A percentile compares a stretch with the other conserved stretches of the same genome.
These are phyloP conservation scores for Myxozyma vanderwaltii DNA, from an alignment of 805 yeast species.

Conservation along the genomic window DNA sequence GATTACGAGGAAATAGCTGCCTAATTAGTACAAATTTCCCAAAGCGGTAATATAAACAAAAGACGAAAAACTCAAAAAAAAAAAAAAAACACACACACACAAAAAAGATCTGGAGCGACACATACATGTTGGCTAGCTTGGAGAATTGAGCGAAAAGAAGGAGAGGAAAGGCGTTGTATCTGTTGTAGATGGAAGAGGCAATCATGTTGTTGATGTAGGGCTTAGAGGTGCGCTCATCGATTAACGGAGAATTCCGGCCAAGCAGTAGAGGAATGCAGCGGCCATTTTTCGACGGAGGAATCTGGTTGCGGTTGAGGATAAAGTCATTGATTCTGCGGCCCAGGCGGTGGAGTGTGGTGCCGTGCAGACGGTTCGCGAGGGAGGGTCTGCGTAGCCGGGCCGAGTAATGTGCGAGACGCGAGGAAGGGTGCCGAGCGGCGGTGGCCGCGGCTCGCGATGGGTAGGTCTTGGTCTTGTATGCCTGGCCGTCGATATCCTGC, in stretches of 20 bases:
- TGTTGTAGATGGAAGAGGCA: conserved; percentile 83
- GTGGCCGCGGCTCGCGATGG: too few relatives aligned
- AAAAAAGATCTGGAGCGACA: too few relatives aligned
- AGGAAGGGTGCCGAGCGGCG: conserved; percentile 18
- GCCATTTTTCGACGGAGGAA: conserved; percentile 65
- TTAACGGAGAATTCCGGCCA: conserved; percentile 40
- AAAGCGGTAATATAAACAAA: neutral
- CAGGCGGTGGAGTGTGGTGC: conserved; percentile 4
- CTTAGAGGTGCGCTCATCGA: conserved; percentile 69
- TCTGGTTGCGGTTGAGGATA: conserved; percentile 36
- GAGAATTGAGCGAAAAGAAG: conserved; percentile 90
- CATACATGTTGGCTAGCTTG: conserved; percentile 75
- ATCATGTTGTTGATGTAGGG: conserved; percentile 70
- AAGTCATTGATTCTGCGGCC: conserved; percentile 34
- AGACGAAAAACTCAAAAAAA: neutral
- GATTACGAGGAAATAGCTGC: conserved; percentile 73
- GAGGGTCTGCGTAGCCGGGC: conserved; percentile 14
- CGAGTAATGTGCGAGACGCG: conserved; percentile 17
- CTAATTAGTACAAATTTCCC: neutral
- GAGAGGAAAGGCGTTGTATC: conserved; percentile 80
- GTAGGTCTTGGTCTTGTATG: neutral
- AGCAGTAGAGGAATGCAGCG: conserved; percentile 77
- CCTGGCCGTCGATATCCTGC: neutral
- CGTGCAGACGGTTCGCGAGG: neutral
- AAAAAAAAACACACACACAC: too few relatives aligned